Evolutionary conservation across 371 early-diverging fungal species (phyloP).

Genomic region (Mycotypha africana): DNA sequence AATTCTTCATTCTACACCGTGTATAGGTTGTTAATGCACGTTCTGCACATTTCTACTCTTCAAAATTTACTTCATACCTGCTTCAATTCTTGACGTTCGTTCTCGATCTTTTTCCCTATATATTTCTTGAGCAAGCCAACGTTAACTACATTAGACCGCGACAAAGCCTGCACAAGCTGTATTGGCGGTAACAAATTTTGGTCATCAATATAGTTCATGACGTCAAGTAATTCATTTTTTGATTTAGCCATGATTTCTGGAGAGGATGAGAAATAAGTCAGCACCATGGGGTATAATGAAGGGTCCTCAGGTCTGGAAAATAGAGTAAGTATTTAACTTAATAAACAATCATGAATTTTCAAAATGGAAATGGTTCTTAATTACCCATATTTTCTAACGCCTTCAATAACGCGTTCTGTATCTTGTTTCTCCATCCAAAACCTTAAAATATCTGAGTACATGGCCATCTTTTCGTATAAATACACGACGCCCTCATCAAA

Average conservation of each 20-base stretch:
- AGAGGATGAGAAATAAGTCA: constrained; percentile 78
- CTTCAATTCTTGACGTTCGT: constrained; percentile 58
- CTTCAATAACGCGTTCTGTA: constrained; percentile 65
- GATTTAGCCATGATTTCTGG: constrained; percentile 51
- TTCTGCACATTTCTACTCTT: neutral
- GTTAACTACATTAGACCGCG: constrained; percentile 78
- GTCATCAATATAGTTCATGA: constrained; percentile 80
- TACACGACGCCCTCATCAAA: constrained; percentile 84
- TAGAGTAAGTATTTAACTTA: neutral
- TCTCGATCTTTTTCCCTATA: constrained; percentile 70
- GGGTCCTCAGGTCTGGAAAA: constrained; percentile 58
- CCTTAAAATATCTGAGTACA: constrained; percentile 77
- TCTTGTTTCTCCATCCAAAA: constrained; percentile 80
- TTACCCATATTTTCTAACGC: constrained; percentile 80
- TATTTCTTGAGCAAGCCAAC: constrained; percentile 82
- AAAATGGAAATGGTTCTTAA: no score
- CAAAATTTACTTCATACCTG: constrained; percentile 39
- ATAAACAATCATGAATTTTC: no score
- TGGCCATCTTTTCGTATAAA: constrained; percentile 75
- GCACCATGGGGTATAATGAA: constrained; percentile 74
- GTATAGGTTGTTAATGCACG: no score
- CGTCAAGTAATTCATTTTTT: constrained; percentile 56
- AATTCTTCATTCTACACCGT: constrained; percentile 54
- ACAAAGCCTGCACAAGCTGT: constrained; percentile 81
- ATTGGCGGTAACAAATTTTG: constrained; percentile 82